Conservation (phyloP, 495 filamentous ascomycete genomes). For the Aspergillus indologenus region DNA sequence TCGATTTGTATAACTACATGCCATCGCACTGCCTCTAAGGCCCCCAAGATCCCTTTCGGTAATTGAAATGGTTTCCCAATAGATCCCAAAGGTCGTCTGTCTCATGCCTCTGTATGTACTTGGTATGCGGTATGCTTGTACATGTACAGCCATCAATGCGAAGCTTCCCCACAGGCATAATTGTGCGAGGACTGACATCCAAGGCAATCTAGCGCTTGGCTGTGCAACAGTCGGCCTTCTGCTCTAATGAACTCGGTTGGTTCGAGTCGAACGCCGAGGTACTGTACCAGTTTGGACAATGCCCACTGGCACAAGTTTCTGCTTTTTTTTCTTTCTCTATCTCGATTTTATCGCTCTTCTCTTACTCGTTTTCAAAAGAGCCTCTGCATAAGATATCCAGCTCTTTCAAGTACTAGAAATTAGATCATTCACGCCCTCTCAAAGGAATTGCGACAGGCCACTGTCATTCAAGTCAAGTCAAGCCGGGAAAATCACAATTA, state of each 20-base stretch:
- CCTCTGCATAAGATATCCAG: not conserved
- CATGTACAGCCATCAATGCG: constrained; percentile 2
- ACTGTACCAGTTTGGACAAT: constrained; percentile 7
- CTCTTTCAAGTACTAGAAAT: not conserved
- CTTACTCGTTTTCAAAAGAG: constrained; percentile 14
- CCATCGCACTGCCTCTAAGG: no score
- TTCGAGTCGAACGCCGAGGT: not conserved
- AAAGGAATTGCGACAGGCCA: no score
- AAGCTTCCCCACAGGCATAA: constrained; percentile 15
- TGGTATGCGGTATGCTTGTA: no score
- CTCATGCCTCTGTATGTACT: no score
- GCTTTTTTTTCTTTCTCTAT: no score
- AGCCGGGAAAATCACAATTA: no score
- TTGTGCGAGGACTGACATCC: constrained; percentile 11
- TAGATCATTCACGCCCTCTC: not conserved
- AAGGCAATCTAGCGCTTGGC: constrained; percentile 12
- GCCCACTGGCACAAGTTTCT: constrained; percentile 12
- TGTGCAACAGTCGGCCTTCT: constrained; percentile 3
- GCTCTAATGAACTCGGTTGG: constrained; percentile 13
- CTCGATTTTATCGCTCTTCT: no score
- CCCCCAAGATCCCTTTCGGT: no score
- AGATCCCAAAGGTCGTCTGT: no score
- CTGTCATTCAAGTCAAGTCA: no score
- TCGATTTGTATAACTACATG: no score
- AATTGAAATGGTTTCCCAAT: no score